A percentile compares a stretch with the other conserved stretches of the same genome.
These are phyloP conservation scores for Alternaria novae-zelandiae DNA, from an alignment of 2,329 filamentous ascomycete species.

Conservation along the genomic window DNA sequence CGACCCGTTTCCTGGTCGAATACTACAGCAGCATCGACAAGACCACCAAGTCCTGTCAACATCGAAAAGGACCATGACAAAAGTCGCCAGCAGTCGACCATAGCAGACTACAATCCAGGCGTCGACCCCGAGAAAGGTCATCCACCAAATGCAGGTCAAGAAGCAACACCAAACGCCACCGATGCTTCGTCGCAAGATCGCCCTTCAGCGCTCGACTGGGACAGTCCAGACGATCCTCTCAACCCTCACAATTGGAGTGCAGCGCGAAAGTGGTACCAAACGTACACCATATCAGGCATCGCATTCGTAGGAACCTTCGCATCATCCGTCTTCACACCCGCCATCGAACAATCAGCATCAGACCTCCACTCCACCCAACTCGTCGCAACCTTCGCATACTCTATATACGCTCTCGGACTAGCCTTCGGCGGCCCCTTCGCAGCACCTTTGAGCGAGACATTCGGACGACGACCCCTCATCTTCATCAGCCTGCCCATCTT, in stretches of 20 bases:
- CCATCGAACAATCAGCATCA: slow-evolving; percentile 9
- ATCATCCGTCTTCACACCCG: slow-evolving; percentile 15
- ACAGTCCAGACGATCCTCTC: slow-evolving; percentile 11
- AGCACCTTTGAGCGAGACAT: slow-evolving; percentile 75
- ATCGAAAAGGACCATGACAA: not conserved
- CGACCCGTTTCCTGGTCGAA: slow-evolving; percentile 3
- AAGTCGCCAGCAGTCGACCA: not conserved
- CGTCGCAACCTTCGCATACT: slow-evolving; percentile 28
- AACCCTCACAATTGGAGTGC: slow-evolving; percentile 21
- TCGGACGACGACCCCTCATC: slow-evolving; percentile 72
- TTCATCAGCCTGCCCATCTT: slow-evolving; percentile 71
- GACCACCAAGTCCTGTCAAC: slow-evolving; percentile 7
- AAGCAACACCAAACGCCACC: not conserved
- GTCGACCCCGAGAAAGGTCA: not conserved
- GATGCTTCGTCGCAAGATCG: not conserved
- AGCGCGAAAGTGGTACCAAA: slow-evolving; percentile 18
- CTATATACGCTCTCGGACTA: slow-evolving; percentile 52
- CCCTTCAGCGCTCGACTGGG: slow-evolving; percentile 15
- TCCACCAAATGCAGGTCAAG: not conserved
- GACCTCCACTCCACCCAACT: slow-evolving; percentile 26
- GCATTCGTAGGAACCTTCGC: slow-evolving; percentile 18
- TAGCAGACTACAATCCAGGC: not conserved
- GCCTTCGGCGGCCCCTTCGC: slow-evolving; percentile 75
- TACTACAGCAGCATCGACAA: slow-evolving; percentile 10
- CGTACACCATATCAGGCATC: slow-evolving; percentile 14